A percentile compares a stretch with the other conserved stretches of the same genome.
phyloP scores from a whole-genome alignment of 1,139 yeast genomes.

The Debaryomyces fabryi region DNA sequence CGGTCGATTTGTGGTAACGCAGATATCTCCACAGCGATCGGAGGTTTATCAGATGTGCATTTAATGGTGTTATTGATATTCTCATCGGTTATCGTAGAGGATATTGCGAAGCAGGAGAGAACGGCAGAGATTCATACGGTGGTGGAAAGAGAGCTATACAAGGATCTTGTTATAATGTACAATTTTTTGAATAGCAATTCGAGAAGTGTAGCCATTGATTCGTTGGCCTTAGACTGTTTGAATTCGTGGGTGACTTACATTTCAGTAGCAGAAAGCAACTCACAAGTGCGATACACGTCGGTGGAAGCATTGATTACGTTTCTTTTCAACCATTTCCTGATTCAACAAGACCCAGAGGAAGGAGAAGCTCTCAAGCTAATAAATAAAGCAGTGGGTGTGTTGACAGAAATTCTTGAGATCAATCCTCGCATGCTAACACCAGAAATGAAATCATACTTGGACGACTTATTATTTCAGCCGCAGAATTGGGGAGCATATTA shows the following conservation, averaged over 20 bases:
- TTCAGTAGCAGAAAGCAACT: constrained; percentile 36
- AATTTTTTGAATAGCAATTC: constrained; percentile 12
- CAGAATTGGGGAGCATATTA: constrained; percentile 42
- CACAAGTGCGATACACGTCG: constrained; percentile 36
- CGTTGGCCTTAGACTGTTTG: constrained; percentile 32
- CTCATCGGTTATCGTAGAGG: constrained; percentile 60
- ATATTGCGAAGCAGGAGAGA: constrained; percentile 42
- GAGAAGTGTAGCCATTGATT: constrained; percentile 15
- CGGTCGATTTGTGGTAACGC: not conserved
- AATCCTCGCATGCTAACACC: constrained; percentile 43
- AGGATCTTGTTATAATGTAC: constrained; percentile 10
- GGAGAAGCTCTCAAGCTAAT: constrained; percentile 15
- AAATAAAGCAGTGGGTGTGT: constrained; percentile 34
- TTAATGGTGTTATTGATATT: constrained; percentile 27
- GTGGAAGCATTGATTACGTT: constrained; percentile 19
- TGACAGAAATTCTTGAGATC: constrained; percentile 50
- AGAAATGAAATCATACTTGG: constrained; percentile 23
- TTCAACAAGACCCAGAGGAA: not conserved
- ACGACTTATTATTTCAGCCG: constrained; percentile 38
- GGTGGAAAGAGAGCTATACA: constrained; percentile 31
- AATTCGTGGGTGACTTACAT: constrained; percentile 39
- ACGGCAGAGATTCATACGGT: constrained; percentile 29
- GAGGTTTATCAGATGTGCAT: constrained; percentile 7
- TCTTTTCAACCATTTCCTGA: constrained; percentile 25
- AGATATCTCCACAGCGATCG: not conserved